Evolutionary conservation across 345 rosid genomes (phyloP), one percentile per base, ranked within the genome.

Genomic region (Citrus inodora): DNA sequence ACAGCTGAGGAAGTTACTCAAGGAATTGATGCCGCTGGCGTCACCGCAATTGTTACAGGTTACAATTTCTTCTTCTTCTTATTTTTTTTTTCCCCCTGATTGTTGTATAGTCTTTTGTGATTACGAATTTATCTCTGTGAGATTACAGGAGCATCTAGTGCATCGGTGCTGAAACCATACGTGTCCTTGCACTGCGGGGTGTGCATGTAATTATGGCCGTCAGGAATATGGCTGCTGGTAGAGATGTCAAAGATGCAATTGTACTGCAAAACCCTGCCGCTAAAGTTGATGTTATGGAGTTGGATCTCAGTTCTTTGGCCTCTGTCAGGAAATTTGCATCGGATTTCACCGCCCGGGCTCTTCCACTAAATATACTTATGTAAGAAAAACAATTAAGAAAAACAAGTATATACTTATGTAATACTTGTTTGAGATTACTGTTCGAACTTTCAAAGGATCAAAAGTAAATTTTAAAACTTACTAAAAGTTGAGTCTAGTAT

Each of bases 31-130:
- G 97, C 83, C 61, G 76, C 90, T 62, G 90, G 85, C 81, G 91
- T 93, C 85, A 93, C 97, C 27, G 96, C 98, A 67, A 82, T 93
- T 81, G 88, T 89, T 73, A 92, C 98, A 77, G 96, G 96, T 93
- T 71, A 42, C 11, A 3, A 42, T 1, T 37, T 37, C 40, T 37
- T 37, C 9, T 35, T 33, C 8, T 37, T 35, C 7, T 35, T 35
- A 0, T 37, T 40, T 0, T 40, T 40, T 40, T 17, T 22, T 63
- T 75, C 4, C 1, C 35, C 6, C 35, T 33, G 35, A 30, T 32
- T 30, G 22, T 6, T 16, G 3, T 6, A 64, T 7, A 32, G 19
- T 16, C 8, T 0, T 28, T 16, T 30, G 7, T 42, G 48, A 42
- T 42, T 32, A 17, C 11, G 7, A 25, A 14, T 64, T 32, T 2